Evolutionary conservation across 176 grass and related monocot genomes (phyloP), one percentile per base, ranked within the genome.

Genomic region (bread wheat (Triticum aestivum)): DNA sequence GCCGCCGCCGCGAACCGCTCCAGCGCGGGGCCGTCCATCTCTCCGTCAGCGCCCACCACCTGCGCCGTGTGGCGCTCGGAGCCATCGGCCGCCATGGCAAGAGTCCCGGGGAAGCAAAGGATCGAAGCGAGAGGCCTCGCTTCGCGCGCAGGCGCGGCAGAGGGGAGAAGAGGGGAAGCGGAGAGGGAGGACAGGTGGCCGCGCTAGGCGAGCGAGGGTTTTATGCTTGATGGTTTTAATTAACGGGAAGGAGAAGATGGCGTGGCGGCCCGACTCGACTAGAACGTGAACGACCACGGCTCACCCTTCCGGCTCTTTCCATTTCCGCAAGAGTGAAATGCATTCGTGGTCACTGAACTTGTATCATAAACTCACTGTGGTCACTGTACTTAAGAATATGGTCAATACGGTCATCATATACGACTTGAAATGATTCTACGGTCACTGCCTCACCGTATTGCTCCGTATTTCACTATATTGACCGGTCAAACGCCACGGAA

Each of bases 21-120:
- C 84, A 89, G 26, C n/a, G 85, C 91, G 14, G 76, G 54, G 9
- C 33, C 91, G 85, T 98, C 87, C 85, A 93, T 91, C 87, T 85
- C 87, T 3, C 93, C 93, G 69, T 87, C 87, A 9, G 83, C 83
- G n/a, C 87, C 86, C 71, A 98, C 94, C 75, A 87, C 87, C 91
- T 95, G 95, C 85, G 91, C 77, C 29, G 93, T 77, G 51, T 72
- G 64, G 86, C 87, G 88, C 47, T 77, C 81, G 24, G 61, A 27
- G 39, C 73, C 88, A 65, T 49, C 41, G 11, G 21, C 42, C 14
- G 61, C 69, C 82, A 65, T 61, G 18, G 27, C 68, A 49, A 17
- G 72, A 75, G 42, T 45, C 42, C 42, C 33, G 26, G 9, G 54
- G 71, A 65, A 65, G 82, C 30, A 38, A 72, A 58, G 47, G 80